These are phyloP conservation scores for Thelephora aurantiotincta DNA, from an alignment of 768 basidiomycete genomes.

Conservation along the genomic window DNA sequence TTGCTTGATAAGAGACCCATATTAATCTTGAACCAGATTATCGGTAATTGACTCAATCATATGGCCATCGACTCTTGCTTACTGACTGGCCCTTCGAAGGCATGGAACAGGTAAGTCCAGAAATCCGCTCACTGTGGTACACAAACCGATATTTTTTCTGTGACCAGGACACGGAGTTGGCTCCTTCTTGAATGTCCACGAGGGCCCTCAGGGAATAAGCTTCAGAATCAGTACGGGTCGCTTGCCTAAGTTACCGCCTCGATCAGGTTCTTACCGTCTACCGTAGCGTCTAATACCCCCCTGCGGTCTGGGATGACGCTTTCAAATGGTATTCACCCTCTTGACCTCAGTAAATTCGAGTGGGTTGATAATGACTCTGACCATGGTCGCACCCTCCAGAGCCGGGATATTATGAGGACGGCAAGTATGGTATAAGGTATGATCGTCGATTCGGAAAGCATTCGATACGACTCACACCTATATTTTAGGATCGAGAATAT, in stretches of 20 bases:
- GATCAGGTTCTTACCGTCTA: not conserved
- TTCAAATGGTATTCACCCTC: slow-evolving; percentile 47
- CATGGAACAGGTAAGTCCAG: slow-evolving; percentile 59
- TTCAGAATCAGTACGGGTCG: slow-evolving; percentile 26
- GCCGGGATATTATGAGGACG: slow-evolving; percentile 88
- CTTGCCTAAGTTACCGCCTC: not conserved
- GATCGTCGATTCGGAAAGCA: no score
- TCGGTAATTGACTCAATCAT: slow-evolving; percentile 23
- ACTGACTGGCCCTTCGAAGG: slow-evolving; percentile 20
- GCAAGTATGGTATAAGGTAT: slow-evolving; percentile 52
- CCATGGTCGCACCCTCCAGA: slow-evolving; percentile 27
- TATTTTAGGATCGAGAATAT: slow-evolving; percentile 77
- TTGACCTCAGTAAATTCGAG: not conserved
- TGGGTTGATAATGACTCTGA: not conserved
- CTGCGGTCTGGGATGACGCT: slow-evolving; percentile 82
- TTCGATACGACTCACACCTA: no score
- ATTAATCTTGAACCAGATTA: slow-evolving; percentile 29
- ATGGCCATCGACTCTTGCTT: not conserved
- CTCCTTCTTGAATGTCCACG: slow-evolving; percentile 82
- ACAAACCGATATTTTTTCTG: not conserved
- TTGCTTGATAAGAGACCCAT: not conserved
- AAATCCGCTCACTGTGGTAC: not conserved
- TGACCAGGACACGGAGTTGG: slow-evolving; percentile 58
- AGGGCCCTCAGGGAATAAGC: slow-evolving; percentile 59
- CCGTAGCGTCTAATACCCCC: slow-evolving; percentile 53